Evolutionary conservation across 2,329 filamentous ascomycete genomes (phyloP).

Genomic region (Calonectria hawksworthii): DNA sequence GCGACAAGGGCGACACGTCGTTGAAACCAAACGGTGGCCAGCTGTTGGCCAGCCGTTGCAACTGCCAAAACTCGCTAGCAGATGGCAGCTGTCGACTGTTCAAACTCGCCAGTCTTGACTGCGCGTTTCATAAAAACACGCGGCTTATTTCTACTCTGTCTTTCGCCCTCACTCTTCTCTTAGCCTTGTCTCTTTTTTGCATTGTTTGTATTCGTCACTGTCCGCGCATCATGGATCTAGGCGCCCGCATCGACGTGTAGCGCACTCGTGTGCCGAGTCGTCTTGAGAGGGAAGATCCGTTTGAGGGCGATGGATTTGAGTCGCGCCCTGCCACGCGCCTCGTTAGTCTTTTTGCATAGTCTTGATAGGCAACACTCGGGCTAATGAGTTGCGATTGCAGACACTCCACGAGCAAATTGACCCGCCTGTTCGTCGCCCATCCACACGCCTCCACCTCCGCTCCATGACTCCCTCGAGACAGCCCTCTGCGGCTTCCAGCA

Average conservation of each 20-base stretch:
- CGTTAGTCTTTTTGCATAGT: conserved; percentile 32
- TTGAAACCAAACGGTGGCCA: neutral
- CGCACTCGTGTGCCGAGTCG: conserved; percentile 52
- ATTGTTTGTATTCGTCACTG: neutral
- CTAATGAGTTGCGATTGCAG: conserved; percentile 27
- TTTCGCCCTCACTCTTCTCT: neutral
- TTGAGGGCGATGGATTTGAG: conserved; percentile 51
- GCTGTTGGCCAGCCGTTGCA: neutral
- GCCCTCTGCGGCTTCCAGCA: conserved; percentile 27
- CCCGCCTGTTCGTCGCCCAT: conserved; percentile 35
- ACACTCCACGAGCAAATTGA: conserved; percentile 41
- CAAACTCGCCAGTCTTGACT: neutral
- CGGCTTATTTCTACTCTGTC: neutral
- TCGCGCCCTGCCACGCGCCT: conserved; percentile 49
- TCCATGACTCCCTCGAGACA: conserved; percentile 44
- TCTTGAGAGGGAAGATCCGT: conserved; percentile 53
- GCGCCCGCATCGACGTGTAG: conserved; percentile 50
- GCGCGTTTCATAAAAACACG: neutral
- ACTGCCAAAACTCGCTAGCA: neutral
- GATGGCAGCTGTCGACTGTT: neutral
- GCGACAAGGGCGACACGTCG: neutral
- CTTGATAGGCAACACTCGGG: neutral
- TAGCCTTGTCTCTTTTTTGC: neutral
- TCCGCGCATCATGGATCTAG: conserved; percentile 10
- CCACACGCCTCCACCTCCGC: conserved; percentile 46